phyloP scores from a whole-genome alignment of 176 grass and related monocot genomes.

The Chrysopogon serrulatus region DNA sequence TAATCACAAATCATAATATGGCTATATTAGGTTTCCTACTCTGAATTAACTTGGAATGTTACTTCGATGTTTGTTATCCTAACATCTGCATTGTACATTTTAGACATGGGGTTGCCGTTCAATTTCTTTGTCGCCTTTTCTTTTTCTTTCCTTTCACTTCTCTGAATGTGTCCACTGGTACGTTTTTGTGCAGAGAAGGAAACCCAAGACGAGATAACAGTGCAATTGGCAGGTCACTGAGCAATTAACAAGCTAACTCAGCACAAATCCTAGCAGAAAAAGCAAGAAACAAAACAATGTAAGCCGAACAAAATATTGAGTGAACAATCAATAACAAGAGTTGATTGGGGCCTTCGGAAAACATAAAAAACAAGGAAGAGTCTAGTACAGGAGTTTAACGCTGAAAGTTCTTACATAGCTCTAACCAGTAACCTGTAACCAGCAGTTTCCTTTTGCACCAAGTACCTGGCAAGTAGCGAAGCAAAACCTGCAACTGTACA shows the following conservation, averaged over 20 bases:
- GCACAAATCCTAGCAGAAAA: not conserved
- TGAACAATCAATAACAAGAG: not conserved
- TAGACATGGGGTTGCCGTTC: not conserved
- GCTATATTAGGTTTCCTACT: not conserved
- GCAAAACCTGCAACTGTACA: slow-evolving; percentile 17
- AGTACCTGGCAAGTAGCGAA: not conserved
- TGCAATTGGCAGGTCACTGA: not conserved
- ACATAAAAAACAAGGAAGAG: not conserved
- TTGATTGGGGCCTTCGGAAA: not conserved
- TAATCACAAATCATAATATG: not conserved
- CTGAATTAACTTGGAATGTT: not conserved
- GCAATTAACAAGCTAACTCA: slow-evolving; percentile 26
- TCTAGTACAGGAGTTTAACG: not conserved
- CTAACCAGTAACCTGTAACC: not conserved
- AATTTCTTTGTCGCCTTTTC: no score
- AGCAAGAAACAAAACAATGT: not conserved
- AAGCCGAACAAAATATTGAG: not conserved
- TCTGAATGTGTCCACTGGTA: not conserved
- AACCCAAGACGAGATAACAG: slow-evolving; percentile 12
- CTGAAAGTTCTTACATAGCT: not conserved
- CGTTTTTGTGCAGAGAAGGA: slow-evolving; percentile 29
- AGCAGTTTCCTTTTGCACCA: not conserved
- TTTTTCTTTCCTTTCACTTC: not conserved
- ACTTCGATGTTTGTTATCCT: not conserved
- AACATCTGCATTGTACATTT: not conserved